phyloP scores from a whole-genome alignment of 1,284 basidiomycete species.

The Cutaneotrichosporon curvatum region DNA sequence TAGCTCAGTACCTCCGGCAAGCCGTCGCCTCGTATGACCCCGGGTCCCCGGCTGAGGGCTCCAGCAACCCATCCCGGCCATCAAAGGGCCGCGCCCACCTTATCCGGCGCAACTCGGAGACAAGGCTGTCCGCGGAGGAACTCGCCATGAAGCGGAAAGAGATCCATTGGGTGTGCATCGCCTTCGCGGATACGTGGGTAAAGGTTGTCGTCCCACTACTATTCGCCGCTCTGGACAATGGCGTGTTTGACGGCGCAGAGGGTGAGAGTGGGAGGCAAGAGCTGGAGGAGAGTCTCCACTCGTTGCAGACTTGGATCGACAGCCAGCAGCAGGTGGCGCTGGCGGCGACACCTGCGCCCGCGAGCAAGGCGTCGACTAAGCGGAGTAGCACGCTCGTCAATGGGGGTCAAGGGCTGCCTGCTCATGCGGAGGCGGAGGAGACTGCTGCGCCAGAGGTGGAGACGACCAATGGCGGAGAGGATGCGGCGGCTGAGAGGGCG shows the following conservation, averaged over 20 bases:
- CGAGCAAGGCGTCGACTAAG: too few relatives aligned
- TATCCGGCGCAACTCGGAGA: conserved; percentile 30
- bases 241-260: conserved; percentile 56
- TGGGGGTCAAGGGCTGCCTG: neutral
- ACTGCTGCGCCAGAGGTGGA: neutral
- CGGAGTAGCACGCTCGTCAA: too few relatives aligned
- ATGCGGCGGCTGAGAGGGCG: neutral
- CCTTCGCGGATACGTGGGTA: conserved; percentile 51
- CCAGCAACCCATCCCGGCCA: neutral
- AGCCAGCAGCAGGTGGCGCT: conserved; percentile 11
- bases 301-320: conserved; percentile 21
- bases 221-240: conserved; percentile 59
- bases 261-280: neutral
- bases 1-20: conserved; percentile 50
- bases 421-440: neutral
- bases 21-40: conserved; percentile 15
- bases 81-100: conserved; percentile 18
- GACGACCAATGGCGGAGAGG: neutral
- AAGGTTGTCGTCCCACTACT: conserved; percentile 61
- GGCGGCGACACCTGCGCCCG: too few relatives aligned
- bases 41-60: too few relatives aligned
- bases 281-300: conserved; percentile 13
- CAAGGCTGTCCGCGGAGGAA: conserved; percentile 29
- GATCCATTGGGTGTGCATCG: conserved; percentile 50
- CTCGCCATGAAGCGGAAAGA: conserved; percentile 37